Conservation (phyloP, 441 rosid species). For the Pelargonium hybrid region DNA sequence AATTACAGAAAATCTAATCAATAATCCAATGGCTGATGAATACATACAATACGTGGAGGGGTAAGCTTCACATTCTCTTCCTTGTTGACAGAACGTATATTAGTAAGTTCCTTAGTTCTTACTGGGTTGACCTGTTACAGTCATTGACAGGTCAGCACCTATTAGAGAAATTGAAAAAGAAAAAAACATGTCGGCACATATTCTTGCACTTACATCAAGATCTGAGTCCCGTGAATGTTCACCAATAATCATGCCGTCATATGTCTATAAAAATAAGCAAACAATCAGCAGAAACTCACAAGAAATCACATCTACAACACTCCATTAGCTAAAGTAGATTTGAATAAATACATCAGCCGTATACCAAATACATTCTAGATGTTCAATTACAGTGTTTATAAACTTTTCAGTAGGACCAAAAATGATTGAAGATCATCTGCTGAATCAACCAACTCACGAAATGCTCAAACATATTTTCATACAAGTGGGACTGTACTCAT, state of each 20-base stretch:
- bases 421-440: neutral
- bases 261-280: conserved; percentile 43
- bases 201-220: conserved; percentile 67
- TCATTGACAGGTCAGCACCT: conserved; percentile 14
- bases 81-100: conserved; percentile 68
- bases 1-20: neutral
- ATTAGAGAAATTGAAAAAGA: neutral
- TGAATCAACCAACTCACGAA: neutral
- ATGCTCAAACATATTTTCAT: neutral
- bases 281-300: conserved; percentile 14
- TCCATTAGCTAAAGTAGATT: neutral
- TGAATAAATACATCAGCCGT: neutral
- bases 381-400: neutral
- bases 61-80: conserved; percentile 82
- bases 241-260: conserved; percentile 95
- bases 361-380: neutral
- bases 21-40: conserved; percentile 1
- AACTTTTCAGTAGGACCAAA: neutral
- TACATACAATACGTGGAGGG: conserved; percentile 79
- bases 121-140: conserved; percentile 69
- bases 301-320: neutral
- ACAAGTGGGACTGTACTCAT: neutral
- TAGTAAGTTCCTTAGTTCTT: conserved; percentile 65
- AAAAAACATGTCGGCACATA: conserved; percentile 8
- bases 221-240: conserved; percentile 93